These are phyloP conservation scores for Rhynchospora pubera DNA, from an alignment of 176 grass and related monocot species.

Conservation along the genomic window DNA sequence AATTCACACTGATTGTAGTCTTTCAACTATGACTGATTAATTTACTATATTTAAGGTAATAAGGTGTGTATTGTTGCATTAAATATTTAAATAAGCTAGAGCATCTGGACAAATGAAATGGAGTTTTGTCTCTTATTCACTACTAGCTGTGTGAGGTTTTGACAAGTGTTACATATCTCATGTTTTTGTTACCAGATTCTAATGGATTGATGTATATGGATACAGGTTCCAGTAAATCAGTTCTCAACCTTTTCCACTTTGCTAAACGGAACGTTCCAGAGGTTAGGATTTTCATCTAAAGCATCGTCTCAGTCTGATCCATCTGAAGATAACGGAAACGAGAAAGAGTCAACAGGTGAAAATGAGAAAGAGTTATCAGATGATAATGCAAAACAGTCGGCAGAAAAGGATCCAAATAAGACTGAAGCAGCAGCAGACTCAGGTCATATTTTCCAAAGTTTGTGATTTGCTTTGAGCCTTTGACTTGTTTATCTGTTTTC, in stretches of 20 bases:
- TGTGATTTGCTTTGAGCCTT: background rate
- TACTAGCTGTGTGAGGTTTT: background rate
- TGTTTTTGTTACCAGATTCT: background rate
- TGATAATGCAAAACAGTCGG: background rate
- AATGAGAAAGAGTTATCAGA: conserved; percentile 14
- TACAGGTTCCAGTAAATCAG: conserved; percentile 10
- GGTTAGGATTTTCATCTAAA: conserved; percentile 20
- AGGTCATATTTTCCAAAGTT: conserved; percentile 1
- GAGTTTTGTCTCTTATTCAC: too few species aligned
- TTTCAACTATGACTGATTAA: background rate
- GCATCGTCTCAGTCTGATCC: background rate
- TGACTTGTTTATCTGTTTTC: background rate
- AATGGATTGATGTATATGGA: conserved; percentile 2
- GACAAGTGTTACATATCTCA: background rate
- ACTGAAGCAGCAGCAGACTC: conserved; percentile 10
- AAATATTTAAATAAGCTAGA: background rate
- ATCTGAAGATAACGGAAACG: conserved; percentile 1
- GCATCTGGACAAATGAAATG: too few species aligned
- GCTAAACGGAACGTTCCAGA: conserved; percentile 12
- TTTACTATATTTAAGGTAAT: background rate
- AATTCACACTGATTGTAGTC: too few species aligned
- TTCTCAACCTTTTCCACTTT: background rate
- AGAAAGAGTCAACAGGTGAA: background rate
- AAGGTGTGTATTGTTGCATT: background rate
- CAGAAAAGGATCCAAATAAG: conserved; percentile 1